Percentiles rank a stretch among this genome's conserved stretches.
Evolutionary conservation across 257 asterid genomes (phyloP).

Genomic region (Solanum ossicruentum): DNA sequence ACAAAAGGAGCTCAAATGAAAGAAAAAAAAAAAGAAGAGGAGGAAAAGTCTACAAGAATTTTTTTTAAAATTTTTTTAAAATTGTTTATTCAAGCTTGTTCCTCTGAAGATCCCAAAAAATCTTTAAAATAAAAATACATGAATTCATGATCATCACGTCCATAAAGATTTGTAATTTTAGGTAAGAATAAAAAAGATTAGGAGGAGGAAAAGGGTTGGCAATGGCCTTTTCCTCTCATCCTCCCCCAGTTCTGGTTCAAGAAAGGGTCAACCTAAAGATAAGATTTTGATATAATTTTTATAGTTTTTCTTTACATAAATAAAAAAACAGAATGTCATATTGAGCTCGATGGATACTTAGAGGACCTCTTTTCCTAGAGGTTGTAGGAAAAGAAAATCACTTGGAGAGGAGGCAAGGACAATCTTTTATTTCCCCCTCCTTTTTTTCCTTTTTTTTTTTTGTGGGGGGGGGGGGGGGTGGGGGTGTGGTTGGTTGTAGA

Average conservation of each 20-base stretch:
- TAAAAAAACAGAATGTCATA: not conserved
- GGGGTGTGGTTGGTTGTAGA: too few species aligned
- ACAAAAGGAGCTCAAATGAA: not conserved
- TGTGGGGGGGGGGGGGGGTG: too few species aligned
- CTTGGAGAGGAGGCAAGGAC: too few species aligned
- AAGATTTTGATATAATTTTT: not conserved
- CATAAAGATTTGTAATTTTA: not conserved
- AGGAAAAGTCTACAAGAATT: not conserved
- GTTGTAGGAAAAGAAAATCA: not conserved
- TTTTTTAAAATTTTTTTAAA: not conserved
- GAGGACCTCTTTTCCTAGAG: not conserved
- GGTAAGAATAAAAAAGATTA: not conserved
- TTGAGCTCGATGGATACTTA: not conserved
- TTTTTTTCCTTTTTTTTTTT: too few species aligned
- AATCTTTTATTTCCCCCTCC: too few species aligned
- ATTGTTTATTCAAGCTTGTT: not conserved
- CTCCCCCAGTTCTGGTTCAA: not conserved
- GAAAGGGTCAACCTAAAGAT: constrained; percentile 5
- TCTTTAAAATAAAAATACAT: not conserved
- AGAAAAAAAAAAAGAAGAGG: not conserved
- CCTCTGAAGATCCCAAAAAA: not conserved
- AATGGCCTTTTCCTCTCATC: constrained; percentile 1
- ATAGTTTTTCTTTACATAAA: not conserved
- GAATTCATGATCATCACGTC: not conserved
- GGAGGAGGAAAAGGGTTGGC: constrained; percentile 1